A percentile compares a stretch with the other conserved stretches of the same genome.
Evolutionary conservation across 1,284 basidiomycete species (phyloP).

Genomic region (Spongiforma sp.): DNA sequence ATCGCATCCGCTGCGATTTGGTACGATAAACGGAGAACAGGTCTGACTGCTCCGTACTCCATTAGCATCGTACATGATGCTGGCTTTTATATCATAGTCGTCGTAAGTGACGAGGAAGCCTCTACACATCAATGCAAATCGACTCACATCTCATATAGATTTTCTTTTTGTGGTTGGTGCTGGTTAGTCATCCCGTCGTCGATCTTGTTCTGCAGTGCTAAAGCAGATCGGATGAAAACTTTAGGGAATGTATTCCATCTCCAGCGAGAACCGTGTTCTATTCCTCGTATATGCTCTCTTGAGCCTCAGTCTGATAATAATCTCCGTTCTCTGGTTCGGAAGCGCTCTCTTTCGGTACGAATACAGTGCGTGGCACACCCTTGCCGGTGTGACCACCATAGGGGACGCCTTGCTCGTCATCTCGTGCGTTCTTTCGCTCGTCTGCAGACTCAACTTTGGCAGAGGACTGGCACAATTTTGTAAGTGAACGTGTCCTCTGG

Average conservation of each 20-base stretch:
- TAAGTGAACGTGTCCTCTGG: too few species aligned
- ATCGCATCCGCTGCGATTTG: conserved; percentile 54
- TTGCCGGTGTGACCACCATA: conserved; percentile 49
- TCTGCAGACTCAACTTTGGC: conserved; percentile 57
- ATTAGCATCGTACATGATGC: conserved; percentile 45
- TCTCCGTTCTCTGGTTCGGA: conserved; percentile 50
- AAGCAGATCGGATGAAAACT: background rate
- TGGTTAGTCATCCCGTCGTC: conserved; percentile 38
- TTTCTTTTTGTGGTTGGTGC: conserved; percentile 51
- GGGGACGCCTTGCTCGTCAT: conserved; percentile 45
- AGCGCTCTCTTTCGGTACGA: conserved; percentile 55
- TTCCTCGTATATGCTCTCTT: conserved; percentile 50
- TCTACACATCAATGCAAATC: background rate
- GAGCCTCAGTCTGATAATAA: conserved; percentile 45
- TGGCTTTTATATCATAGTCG: conserved; percentile 45
- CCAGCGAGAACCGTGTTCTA: conserved; percentile 46
- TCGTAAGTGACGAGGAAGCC: conserved; percentile 40
- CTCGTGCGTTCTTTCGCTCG: conserved; percentile 47
- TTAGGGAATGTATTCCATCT: conserved; percentile 56
- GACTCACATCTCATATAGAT: conserved; percentile 38
- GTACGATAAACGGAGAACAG: conserved; percentile 53
- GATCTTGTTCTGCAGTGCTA: conserved; percentile 3
- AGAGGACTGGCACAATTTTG: conserved; percentile 54
- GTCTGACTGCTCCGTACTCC: conserved; percentile 38
- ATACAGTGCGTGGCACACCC: conserved; percentile 54